These are phyloP conservation scores for Saccharomycopsis olivae DNA, from an alignment of 805 yeast genomes.

Conservation along the genomic window DNA sequence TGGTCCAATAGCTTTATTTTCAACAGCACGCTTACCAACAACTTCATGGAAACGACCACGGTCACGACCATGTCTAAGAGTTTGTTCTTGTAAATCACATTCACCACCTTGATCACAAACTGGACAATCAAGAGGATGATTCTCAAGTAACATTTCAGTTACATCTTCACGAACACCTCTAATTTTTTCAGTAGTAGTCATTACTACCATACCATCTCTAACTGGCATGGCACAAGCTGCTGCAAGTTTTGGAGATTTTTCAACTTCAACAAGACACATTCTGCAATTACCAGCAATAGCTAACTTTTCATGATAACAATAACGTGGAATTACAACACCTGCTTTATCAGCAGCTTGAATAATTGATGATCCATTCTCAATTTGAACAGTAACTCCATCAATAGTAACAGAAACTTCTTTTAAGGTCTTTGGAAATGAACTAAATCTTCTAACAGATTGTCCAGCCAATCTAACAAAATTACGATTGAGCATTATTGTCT, in stretches of 20 bases:
- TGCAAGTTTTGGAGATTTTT: constrained; percentile 79
- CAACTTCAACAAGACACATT: constrained; percentile 86
- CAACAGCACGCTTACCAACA: constrained; percentile 80
- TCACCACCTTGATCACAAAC: constrained; percentile 94
- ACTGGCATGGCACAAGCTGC: constrained; percentile 92
- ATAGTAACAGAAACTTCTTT: constrained; percentile 47
- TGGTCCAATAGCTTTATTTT: constrained; percentile 85
- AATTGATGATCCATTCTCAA: constrained; percentile 80
- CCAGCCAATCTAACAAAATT: too few relatives aligned
- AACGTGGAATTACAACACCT: constrained; percentile 78
- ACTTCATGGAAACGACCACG: constrained; percentile 78
- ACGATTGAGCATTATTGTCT: too few relatives aligned
- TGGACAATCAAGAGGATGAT: constrained; percentile 89
- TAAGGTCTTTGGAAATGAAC: too few relatives aligned
- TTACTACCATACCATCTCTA: constrained; percentile 80
- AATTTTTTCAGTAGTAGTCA: constrained; percentile 68
- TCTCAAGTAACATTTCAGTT: constrained; percentile 77
- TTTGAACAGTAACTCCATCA: constrained; percentile 66
- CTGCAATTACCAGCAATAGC: constrained; percentile 91
- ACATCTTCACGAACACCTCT: constrained; percentile 82
- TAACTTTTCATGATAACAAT: constrained; percentile 85
- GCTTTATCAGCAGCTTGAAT: constrained; percentile 91
- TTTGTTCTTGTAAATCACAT: constrained; percentile 85
- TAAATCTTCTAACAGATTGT: too few relatives aligned
- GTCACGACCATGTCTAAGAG: constrained; percentile 73